Conservation (phyloP, 805 yeast genomes). For the Candida boidinii region DNA sequence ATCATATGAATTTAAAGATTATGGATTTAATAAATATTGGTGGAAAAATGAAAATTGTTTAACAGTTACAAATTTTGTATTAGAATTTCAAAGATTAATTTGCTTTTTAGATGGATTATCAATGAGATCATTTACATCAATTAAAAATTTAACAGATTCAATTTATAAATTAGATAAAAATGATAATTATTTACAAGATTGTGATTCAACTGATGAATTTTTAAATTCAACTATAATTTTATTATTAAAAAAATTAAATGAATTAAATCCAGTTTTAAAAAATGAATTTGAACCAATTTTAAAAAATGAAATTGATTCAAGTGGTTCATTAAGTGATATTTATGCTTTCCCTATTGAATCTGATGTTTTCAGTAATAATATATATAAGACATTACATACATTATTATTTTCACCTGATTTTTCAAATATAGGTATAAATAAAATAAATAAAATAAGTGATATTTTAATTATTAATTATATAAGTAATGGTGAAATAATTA, state of each 20-base stretch:
- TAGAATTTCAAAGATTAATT: slow-evolving; percentile 30
- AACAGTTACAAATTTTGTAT: slow-evolving; percentile 17
- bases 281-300: slow-evolving; percentile 11
- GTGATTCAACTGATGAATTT: slow-evolving; percentile 21
- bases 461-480: slow-evolving; percentile 26
- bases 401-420: slow-evolving; percentile 23
- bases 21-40: slow-evolving; percentile 32
- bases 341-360: slow-evolving; percentile 25
- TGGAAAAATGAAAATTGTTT: slow-evolving; percentile 24
- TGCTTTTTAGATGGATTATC: slow-evolving; percentile 29
- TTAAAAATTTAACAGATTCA: slow-evolving; percentile 21
- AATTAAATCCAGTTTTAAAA: slow-evolving; percentile 6
- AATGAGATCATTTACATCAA: slow-evolving; percentile 29
- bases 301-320: slow-evolving; percentile 5
- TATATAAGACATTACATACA: slow-evolving; percentile 26
- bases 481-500: slow-evolving; percentile 18
- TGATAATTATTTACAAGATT: slow-evolving; percentile 12
- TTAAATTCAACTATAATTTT: slow-evolving; percentile 13
- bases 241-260: slow-evolving; percentile 13
- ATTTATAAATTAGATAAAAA: slow-evolving; percentile 15
- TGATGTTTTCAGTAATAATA: slow-evolving; percentile 17
- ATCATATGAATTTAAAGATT: slow-evolving; percentile 17
- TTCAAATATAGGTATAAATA: slow-evolving; percentile 13
- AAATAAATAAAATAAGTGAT: slow-evolving; percentile 22
- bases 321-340: slow-evolving; percentile 6